Conservation (phyloP, 129 eudicot genomes). For the Scalesia atractyloides region DNA sequence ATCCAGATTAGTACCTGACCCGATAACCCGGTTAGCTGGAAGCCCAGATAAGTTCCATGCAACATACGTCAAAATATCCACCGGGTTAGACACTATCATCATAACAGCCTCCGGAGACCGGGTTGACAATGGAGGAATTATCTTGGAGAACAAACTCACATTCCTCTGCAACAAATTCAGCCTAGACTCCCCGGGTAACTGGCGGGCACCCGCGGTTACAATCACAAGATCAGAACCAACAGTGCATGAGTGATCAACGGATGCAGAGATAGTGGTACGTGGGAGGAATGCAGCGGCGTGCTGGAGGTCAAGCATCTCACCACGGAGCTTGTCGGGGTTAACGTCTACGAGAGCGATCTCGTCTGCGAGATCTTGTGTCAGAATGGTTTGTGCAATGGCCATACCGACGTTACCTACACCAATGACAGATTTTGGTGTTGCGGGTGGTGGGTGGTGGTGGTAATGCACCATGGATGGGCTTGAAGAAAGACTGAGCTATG, state of each 20-base stretch:
- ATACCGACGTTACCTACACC: constrained; percentile 97
- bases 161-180: constrained; percentile 75
- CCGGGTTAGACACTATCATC: constrained; percentile 91
- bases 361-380: constrained; percentile 81
- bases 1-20: constrained; percentile 94
- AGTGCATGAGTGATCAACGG: constrained; percentile 67
- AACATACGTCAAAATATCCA: constrained; percentile 84
- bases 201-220: constrained; percentile 95
- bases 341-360: constrained; percentile 83
- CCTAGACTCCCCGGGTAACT: constrained; percentile 83
- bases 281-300: constrained; percentile 99
- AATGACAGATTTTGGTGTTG: constrained; percentile 76
- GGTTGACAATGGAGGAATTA: constrained; percentile 73
- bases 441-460: constrained; percentile 53
- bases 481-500: constrained; percentile 28
- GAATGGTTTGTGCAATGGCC: constrained; percentile 99
- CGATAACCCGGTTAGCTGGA: constrained; percentile 88
- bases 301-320: constrained; percentile 93
- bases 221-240: constrained; percentile 80
- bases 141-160: constrained; percentile 45
- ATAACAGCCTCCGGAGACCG: constrained; percentile 65
- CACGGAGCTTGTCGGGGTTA: constrained; percentile 68
- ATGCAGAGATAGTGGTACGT: constrained; percentile 66
- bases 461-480: constrained; percentile 43
- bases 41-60: constrained; percentile 96